phyloP scores from a whole-genome alignment of 75 land plant species.

The Ceratopteris richardii region DNA sequence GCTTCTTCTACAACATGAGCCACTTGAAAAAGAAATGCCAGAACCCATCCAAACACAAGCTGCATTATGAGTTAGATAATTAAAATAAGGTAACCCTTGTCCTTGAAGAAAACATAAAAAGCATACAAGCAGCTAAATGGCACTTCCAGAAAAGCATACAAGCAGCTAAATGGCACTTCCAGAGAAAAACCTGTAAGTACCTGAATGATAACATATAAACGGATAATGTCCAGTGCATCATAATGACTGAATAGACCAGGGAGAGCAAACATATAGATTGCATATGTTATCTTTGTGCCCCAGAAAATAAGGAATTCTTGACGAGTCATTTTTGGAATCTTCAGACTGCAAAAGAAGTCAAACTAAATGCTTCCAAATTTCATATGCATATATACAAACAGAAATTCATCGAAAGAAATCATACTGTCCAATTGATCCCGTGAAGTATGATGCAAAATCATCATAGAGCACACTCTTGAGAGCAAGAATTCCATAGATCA shows the following conservation, averaged over 20 bases:
- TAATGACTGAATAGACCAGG: conserved; percentile 35
- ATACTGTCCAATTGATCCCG: conserved; percentile 40
- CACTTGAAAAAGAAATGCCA: conserved; percentile 43
- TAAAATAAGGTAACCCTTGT: no score
- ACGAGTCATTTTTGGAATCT: conserved; percentile 38
- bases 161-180: no score
- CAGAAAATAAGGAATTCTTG: conserved; percentile 22
- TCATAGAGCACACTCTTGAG: conserved; percentile 37
- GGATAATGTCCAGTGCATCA: conserved; percentile 2
- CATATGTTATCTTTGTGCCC: conserved; percentile 39
- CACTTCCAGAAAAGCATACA: conserved; percentile 29
- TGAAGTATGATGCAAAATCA: conserved; percentile 35
- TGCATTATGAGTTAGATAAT: background rate
- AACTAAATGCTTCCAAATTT: no score
- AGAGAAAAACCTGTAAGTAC: conserved; percentile 4
- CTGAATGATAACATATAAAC: conserved; percentile 28
- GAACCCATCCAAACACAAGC: conserved; percentile 37
- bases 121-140: no score
- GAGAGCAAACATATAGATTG: conserved; percentile 33
- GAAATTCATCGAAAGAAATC: conserved; percentile 1
- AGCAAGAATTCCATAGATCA: conserved; percentile 39
- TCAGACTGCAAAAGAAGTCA: conserved; percentile 19
- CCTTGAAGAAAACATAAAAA: no score
- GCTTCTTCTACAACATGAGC: conserved; percentile 46
- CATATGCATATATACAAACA: no score